These are phyloP conservation scores for Schizophyllum commune DNA, from an alignment of 1,284 basidiomycete species.

Conservation along the genomic window DNA sequence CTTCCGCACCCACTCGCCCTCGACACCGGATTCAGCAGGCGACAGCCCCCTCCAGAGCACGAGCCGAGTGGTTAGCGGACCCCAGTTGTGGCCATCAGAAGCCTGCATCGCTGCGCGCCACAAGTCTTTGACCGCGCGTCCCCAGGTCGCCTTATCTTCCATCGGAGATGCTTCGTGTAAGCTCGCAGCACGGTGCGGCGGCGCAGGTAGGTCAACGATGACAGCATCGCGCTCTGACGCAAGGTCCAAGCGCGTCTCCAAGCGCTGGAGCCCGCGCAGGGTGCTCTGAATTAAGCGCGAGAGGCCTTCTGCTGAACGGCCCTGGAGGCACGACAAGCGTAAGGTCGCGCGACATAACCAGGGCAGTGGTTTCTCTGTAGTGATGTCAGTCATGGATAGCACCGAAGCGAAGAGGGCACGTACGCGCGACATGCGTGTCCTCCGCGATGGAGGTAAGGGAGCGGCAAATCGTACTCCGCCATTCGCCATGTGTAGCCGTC, in stretches of 20 bases:
- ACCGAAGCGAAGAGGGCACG: neutral
- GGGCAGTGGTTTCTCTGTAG: neutral
- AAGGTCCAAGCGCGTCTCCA: neutral
- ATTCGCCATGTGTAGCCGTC: slow-evolving; percentile 43
- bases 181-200: neutral
- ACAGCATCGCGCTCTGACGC: neutral
- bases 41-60: neutral
- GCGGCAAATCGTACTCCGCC: slow-evolving; percentile 45
- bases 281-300: neutral
- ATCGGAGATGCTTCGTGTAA: neutral
- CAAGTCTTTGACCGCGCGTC: neutral
- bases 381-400: neutral
- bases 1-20: neutral
- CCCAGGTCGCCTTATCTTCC: neutral
- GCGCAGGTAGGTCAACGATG: neutral
- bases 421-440: slow-evolving; percentile 13
- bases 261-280: neutral
- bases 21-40: neutral
- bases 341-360: neutral
- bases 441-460: slow-evolving; percentile 40
- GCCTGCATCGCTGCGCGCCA: neutral
- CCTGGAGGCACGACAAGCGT: neutral
- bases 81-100: neutral
- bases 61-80: neutral
- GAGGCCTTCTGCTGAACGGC: neutral